Evolutionary conservation across 306 rosid genomes (phyloP).

Genomic region (Cucumis melo): DNA sequence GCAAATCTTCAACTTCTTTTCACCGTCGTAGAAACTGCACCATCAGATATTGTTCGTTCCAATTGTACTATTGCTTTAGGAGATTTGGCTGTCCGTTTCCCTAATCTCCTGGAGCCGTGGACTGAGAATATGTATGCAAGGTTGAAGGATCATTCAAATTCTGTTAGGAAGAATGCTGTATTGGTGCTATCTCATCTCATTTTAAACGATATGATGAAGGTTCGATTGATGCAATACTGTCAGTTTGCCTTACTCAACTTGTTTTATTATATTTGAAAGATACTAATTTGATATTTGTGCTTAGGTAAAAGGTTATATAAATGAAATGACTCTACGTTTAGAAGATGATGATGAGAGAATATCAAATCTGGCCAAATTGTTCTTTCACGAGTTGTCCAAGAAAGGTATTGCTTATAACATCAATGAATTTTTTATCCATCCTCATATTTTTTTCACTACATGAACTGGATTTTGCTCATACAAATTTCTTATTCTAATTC

Average conservation of each 20-base stretch:
- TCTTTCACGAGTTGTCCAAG: conserved; percentile 80
- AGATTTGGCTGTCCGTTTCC: conserved; percentile 91
- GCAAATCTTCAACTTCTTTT: conserved; percentile 93
- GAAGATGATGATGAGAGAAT: conserved; percentile 87
- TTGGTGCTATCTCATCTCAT: conserved; percentile 98
- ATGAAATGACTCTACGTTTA: conserved; percentile 77
- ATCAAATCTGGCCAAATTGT: conserved; percentile 78
- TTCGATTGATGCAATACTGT: conserved; percentile 12
- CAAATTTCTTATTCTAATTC: neutral
- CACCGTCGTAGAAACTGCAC: conserved; percentile 72
- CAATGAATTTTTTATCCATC: neutral
- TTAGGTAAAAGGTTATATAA: conserved; percentile 89
- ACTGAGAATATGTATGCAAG: conserved; percentile 91
- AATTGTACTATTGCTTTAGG: conserved; percentile 89
- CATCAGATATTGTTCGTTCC: conserved; percentile 83
- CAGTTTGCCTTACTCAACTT: conserved; percentile 7
- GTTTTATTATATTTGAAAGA: conserved; percentile 1
- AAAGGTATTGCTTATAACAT: conserved; percentile 33
- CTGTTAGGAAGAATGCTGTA: conserved; percentile 92
- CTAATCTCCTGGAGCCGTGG: conserved; percentile 95
- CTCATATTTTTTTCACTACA: conserved; percentile 10
- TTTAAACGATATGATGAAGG: conserved; percentile 99
- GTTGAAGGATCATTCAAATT: conserved; percentile 50
- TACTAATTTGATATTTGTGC: conserved; percentile 21
- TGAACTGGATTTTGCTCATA: neutral